These are phyloP conservation scores for Taiozyma sp. DNA, from an alignment of 1,139 yeast species.

Conservation along the genomic window DNA sequence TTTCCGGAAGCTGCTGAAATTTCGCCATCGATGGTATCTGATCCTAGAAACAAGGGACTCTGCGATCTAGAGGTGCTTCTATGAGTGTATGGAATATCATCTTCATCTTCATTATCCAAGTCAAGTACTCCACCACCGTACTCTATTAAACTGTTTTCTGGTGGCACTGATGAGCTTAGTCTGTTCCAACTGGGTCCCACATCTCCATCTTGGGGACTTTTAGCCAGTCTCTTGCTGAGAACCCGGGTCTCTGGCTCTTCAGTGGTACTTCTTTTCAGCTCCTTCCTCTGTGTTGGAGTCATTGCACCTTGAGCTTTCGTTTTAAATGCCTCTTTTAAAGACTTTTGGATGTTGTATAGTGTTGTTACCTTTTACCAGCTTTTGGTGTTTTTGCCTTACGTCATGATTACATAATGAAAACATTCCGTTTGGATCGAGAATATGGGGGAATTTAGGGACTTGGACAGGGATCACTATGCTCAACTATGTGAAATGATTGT, in stretches of 20 bases:
- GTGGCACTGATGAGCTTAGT: neutral
- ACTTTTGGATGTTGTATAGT: no score
- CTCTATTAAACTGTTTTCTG: neutral
- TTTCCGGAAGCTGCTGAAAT: neutral
- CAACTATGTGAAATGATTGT: no score
- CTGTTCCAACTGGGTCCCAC: neutral
- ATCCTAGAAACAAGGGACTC: slow-evolving; percentile 13
- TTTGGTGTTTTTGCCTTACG: no score
- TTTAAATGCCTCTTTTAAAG: no score
- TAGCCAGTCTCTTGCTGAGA: neutral
- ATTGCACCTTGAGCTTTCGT: neutral
- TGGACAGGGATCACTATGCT: no score
- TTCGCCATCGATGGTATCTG: slow-evolving; percentile 4
- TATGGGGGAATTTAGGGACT: no score
- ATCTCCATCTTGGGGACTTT: neutral
- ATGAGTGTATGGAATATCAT: slow-evolving; percentile 23
- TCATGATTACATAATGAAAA: no score
- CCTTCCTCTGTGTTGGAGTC: neutral
- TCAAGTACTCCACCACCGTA: neutral
- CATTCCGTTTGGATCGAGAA: no score
- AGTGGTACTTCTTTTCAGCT: neutral
- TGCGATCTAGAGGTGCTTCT: slow-evolving; percentile 12
- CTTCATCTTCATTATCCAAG: slow-evolving; percentile 18
- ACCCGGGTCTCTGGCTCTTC: neutral
- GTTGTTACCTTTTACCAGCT: no score